phyloP scores from a whole-genome alignment of 2,329 filamentous ascomycete genomes.

The Emergomyces africanus region DNA sequence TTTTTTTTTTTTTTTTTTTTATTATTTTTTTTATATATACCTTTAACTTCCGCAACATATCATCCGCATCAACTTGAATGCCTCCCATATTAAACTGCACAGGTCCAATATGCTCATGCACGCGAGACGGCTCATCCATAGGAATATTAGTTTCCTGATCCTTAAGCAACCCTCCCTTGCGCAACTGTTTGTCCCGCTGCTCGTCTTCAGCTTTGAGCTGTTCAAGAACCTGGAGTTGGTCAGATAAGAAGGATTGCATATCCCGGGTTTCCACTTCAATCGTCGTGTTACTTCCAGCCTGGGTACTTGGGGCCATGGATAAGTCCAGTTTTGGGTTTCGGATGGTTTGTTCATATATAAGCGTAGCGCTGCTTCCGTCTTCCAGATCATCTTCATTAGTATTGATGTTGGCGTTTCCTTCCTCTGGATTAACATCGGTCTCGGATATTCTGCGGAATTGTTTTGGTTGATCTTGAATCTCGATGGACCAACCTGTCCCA shows the following conservation, averaged over 20 bases:
- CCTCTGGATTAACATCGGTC: not conserved
- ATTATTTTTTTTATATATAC: no score
- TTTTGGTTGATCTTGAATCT: constrained; percentile 50
- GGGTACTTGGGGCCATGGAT: constrained; percentile 41
- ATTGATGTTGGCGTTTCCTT: constrained; percentile 5
- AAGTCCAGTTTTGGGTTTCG: constrained; percentile 57
- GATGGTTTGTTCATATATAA: constrained; percentile 67
- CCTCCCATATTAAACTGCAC: constrained; percentile 98
- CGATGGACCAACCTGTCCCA: constrained; percentile 73
- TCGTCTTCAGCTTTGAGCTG: constrained; percentile 45
- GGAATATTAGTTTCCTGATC: constrained; percentile 7
- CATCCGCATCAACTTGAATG: constrained; percentile 89
- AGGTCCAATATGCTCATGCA: constrained; percentile 75
- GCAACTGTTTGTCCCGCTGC: constrained; percentile 23
- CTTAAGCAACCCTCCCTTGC: constrained; percentile 18
- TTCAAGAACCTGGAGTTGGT: constrained; percentile 66
- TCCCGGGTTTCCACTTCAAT: constrained; percentile 56
- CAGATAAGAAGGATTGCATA: constrained; percentile 62
- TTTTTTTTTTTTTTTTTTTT: no score
- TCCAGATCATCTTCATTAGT: constrained; percentile 10
- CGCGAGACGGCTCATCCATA: constrained; percentile 28
- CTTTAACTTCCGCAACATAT: constrained; percentile 79
- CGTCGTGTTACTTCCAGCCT: constrained; percentile 20
- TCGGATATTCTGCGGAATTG: constrained; percentile 15
- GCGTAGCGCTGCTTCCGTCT: constrained; percentile 48